Evolutionary conservation across 352 stramenopile genomes (phyloP), one percentile per base, ranked within the genome.

Genomic region (Phytopythium chamaehyphon): DNA sequence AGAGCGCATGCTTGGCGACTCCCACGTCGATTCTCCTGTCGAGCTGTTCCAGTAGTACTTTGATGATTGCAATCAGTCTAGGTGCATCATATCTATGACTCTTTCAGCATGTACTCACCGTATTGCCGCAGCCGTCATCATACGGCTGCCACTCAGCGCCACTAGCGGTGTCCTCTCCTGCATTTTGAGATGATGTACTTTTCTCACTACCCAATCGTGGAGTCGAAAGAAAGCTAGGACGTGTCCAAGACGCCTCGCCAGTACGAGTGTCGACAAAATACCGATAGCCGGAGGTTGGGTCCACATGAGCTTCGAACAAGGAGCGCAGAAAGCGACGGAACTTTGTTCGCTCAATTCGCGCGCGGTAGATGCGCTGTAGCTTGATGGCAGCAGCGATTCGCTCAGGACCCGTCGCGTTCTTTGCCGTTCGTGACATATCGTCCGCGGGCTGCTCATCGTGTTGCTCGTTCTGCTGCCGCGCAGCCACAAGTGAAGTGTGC

Each of bases 11-110:
- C 36, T 53, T 52, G 75, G 76, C 7, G 77, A 63, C 37, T 88
- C 76, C 79, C 78, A 88, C 1, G 64, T 73, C 9, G 78, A 84
- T 48, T 88, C 76, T 22, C 71, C 71, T 2, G 73, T 86, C n/a
- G 61, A 33, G 31, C 63, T 75, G 56, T 90, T 90, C 73, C 74
- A 90, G 52, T 81, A 90, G 23, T 86, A 88, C 78, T 89, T 49
- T 38, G 14, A 50, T 42, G 47, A 43, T 14, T 45, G 18, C 33
- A 11, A 44, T 45, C 28, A 66, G 47, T 40, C 8, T 31, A 28
- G 11, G 26, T 49, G 19, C 22, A 47, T n/a, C n/a, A n/a, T n/a
- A n/a, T n/a, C n/a, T n/a, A n/a, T n/a, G n/a, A n/a, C n/a, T n/a
- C n/a, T n/a, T n/a, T n/a, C n/a, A n/a, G n/a, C 19, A 24, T 22